Conservation (phyloP, 306 rosid genomes). For the Amphicarpaea edgeworthii region DNA sequence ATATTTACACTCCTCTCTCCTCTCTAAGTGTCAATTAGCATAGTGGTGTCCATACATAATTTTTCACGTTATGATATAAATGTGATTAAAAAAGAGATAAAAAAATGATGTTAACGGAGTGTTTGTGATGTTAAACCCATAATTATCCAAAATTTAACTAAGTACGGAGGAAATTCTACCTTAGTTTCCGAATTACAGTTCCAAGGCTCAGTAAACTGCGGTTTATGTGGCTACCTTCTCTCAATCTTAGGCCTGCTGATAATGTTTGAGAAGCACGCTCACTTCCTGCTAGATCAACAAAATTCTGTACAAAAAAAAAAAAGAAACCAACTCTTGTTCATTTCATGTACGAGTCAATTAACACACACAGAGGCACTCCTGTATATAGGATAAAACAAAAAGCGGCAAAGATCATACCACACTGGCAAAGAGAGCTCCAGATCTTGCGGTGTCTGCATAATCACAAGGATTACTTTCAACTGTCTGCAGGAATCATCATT, state of each 20-base stretch:
- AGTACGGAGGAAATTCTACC: slow-evolving; percentile 54
- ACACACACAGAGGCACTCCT: background rate
- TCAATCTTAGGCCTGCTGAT: slow-evolving; percentile 82
- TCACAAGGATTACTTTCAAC: slow-evolving; percentile 75
- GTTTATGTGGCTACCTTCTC: slow-evolving; percentile 96
- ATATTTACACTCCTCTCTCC: background rate
- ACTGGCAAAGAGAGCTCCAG: slow-evolving; percentile 71
- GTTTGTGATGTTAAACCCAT: too few species aligned
- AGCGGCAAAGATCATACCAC: slow-evolving; percentile 64
- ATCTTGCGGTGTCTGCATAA: slow-evolving; percentile 48
- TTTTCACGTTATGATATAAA: too few species aligned
- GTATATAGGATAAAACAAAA: slow-evolving; percentile 4
- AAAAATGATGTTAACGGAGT: too few species aligned
- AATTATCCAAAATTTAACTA: background rate
- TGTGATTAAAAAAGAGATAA: too few species aligned
- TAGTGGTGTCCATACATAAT: background rate
- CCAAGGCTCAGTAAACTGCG: slow-evolving; percentile 91
- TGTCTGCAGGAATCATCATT: slow-evolving; percentile 64
- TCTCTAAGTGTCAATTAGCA: background rate
- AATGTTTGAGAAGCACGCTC: slow-evolving; percentile 88
- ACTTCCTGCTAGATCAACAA: slow-evolving; percentile 95
- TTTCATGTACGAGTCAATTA: slow-evolving; percentile 21
- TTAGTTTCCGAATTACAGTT: slow-evolving; percentile 87
- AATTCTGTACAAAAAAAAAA: slow-evolving; percentile 64
- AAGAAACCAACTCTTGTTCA: slow-evolving; percentile 21